These are phyloP conservation scores for Neurospora hispaniola DNA, from an alignment of 495 filamentous ascomycete species.

Conservation along the genomic window DNA sequence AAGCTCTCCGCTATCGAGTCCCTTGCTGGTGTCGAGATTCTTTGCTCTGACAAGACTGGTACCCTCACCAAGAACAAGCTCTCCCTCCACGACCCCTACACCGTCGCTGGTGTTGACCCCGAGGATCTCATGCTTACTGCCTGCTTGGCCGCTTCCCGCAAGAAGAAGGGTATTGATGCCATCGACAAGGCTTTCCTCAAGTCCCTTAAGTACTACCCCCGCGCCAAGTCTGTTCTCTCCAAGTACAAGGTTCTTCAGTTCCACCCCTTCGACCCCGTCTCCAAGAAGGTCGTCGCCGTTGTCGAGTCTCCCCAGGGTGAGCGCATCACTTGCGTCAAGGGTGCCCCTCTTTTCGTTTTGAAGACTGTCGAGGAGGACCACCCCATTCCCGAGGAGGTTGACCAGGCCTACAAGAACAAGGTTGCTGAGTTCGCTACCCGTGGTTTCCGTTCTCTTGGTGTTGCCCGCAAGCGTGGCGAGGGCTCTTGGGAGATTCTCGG, in stretches of 20 bases:
- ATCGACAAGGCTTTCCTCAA: slow-evolving; percentile 94
- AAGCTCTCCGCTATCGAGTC: slow-evolving; percentile 94
- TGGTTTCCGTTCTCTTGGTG: slow-evolving; percentile 86
- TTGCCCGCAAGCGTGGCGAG: slow-evolving; percentile 74
- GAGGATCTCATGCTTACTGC: slow-evolving; percentile 86
- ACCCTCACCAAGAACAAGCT: slow-evolving; percentile 90
- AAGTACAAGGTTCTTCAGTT: slow-evolving; percentile 75
- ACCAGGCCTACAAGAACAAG: slow-evolving; percentile 77
- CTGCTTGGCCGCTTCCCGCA: slow-evolving; percentile 81
- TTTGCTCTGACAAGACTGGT: slow-evolving; percentile 97
- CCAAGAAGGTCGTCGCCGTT: slow-evolving; percentile 81
- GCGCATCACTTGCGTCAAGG: slow-evolving; percentile 79
- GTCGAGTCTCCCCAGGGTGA: slow-evolving; percentile 75
- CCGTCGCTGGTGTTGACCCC: slow-evolving; percentile 63
- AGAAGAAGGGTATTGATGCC: slow-evolving; percentile 90
- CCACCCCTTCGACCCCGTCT: slow-evolving; percentile 84
- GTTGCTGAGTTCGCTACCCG: slow-evolving; percentile 82
- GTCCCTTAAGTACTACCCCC: slow-evolving; percentile 66
- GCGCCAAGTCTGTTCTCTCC: slow-evolving; percentile 60
- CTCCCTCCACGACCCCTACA: slow-evolving; percentile 74
- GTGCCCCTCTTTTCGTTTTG: slow-evolving; percentile 75
- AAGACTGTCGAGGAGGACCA: slow-evolving; percentile 76
- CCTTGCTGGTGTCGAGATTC: slow-evolving; percentile 86
- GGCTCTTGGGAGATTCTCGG: slow-evolving; percentile 81
- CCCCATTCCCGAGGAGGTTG: slow-evolving; percentile 58